Evolutionary conservation across 768 basidiomycete species (phyloP).

Genomic region (Kwoniella pini): DNA sequence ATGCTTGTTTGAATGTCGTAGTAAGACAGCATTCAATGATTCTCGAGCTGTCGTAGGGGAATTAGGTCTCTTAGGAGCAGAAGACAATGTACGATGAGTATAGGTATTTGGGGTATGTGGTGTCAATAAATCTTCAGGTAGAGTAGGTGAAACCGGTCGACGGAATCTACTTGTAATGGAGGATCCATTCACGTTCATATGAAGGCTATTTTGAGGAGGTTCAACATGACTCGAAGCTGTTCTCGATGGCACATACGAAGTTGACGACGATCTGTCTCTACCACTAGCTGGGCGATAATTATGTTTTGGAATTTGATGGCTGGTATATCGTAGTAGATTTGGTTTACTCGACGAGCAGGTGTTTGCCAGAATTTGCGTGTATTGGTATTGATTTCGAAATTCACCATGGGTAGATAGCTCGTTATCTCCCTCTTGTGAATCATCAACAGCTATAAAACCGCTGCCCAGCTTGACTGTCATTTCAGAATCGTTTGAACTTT

Average conservation of each 20-base stretch:
- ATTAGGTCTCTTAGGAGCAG: conserved; percentile 8
- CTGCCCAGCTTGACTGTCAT: conserved; percentile 7
- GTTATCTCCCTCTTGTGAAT: not conserved
- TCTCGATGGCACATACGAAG: not conserved
- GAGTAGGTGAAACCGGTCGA: conserved; percentile 10
- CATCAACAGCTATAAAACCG: conserved; percentile 1
- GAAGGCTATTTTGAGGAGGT: not conserved
- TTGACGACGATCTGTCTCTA: not conserved
- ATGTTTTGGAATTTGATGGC: not conserved
- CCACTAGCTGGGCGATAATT: not conserved
- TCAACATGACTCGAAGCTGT: not conserved
- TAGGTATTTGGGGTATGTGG: not conserved
- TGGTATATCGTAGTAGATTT: not conserved
- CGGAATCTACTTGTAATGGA: conserved; percentile 1
- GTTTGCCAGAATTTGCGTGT: too few relatives aligned
- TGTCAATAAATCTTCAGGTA: conserved; percentile 2
- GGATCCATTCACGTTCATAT: too few relatives aligned
- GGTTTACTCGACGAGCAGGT: not conserved
- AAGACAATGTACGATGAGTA: conserved; percentile 10
- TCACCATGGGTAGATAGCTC: not conserved
- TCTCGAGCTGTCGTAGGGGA: conserved; percentile 12
- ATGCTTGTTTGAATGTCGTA: not conserved
- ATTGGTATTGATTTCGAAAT: not conserved
- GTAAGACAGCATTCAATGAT: conserved; percentile 4
- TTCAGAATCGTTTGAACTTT: conserved; percentile 15